Conservation (phyloP, 2,329 filamentous ascomycete species). For the Paecilomyces niveus region DNA sequence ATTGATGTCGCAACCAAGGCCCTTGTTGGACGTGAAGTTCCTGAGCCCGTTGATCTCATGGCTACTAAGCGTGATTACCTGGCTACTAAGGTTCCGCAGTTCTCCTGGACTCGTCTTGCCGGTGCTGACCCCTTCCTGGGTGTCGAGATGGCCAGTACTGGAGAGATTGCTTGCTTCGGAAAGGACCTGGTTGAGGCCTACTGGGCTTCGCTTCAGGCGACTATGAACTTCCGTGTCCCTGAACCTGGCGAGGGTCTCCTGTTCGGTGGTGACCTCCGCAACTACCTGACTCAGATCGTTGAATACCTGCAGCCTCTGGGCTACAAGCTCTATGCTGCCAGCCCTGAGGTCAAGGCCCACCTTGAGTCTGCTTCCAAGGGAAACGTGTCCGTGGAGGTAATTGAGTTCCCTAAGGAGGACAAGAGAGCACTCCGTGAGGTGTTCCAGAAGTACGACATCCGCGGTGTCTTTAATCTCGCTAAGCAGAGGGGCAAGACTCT, state of each 20-base stretch:
- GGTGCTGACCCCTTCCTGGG: constrained; percentile 96
- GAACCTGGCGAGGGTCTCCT: constrained; percentile 92
- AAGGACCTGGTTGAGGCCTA: constrained; percentile 94
- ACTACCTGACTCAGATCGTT: constrained; percentile 68
- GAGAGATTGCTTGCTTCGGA: constrained; percentile 98
- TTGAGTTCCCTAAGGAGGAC: constrained; percentile 94
- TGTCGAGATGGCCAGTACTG: constrained; percentile 94
- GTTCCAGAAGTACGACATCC: constrained; percentile 94
- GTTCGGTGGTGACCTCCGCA: constrained; percentile 75
- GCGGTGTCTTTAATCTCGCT: constrained; percentile 91
- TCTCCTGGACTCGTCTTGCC: constrained; percentile 96
- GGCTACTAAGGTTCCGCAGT: constrained; percentile 96
- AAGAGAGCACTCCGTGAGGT: constrained; percentile 92
- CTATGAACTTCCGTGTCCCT: constrained; percentile 98
- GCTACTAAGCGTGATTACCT: constrained; percentile 79
- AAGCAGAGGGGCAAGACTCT: constrained; percentile 74
- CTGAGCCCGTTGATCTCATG: constrained; percentile 84
- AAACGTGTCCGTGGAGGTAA: constrained; percentile 70
- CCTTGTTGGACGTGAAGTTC: constrained; percentile 76
- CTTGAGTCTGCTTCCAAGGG: constrained; percentile 66
- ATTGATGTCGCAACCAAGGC: constrained; percentile 93
- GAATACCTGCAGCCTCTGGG: constrained; percentile 82
- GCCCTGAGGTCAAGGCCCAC: constrained; percentile 71
- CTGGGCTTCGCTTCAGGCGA: constrained; percentile 92
- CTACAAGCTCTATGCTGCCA: constrained; percentile 90